Evolutionary conservation across 768 basidiomycete species (phyloP), one percentile per base, ranked within the genome.

Genomic region (Erythrobasidium yunnanense): DNA sequence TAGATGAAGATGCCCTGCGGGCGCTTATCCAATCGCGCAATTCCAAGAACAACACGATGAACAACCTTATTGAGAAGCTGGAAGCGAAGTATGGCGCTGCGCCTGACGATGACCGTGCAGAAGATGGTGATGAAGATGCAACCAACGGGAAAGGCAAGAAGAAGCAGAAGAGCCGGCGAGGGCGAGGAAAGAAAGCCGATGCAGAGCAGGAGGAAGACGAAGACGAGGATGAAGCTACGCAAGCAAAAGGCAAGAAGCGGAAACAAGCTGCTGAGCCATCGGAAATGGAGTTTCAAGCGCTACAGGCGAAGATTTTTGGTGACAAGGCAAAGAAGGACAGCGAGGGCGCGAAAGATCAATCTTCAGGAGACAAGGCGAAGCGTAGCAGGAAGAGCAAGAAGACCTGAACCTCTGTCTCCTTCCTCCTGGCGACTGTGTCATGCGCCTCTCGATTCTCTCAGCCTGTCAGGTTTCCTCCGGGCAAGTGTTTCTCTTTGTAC

Each of bases 151-250:
- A 72, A 53, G n/a, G n/a, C n/a, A n/a, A n/a, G n/a, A n/a, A n/a
- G n/a, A n/a, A n/a, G n/a, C n/a, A n/a, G n/a, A n/a, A n/a, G n/a
- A n/a, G n/a, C n/a, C n/a, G n/a, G n/a, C n/a, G n/a, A n/a, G n/a
- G n/a, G n/a, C 73, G 73, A 65, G 72, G 70, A 22, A 70, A 72
- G 65, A 74, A 75, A 63, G 73, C 76, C 68, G 72, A 71, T 29
- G 71, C 72, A 51, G 76, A 75, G 25, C 72, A 74, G 58, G 73
- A 73, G 55, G 66, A 69, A 7, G 34, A 35, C 11, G 34, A 22
- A 7, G 54, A 22, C 23, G 50, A 11, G 15, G 11, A 11, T 52
- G 25, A 45, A 45, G 42, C 15, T 23, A 23, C 50, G 17, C 25
- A 18, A 11, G 7, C 8, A 30, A 55, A 35, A 68, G 53, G 70